These are phyloP conservation scores for Dictyostelium discoideum DNA, from an alignment of 78 protist genomes.

Conservation along the genomic window dicty_2.7 NC_007088.5:6919501-6920000, in stretches of 20 bases:
- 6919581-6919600: neutral
- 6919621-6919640: neutral
- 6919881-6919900: conserved; percentile 36
- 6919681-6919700: neutral
- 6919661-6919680: neutral
- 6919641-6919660: neutral
- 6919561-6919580: neutral
- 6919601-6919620: neutral
- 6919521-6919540: neutral
- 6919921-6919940: neutral
- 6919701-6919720: neutral
- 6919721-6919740: neutral
- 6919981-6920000: conserved; percentile 5
- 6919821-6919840: conserved; percentile 15
- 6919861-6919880: conserved; percentile 21
- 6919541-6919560: neutral
- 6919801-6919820: conserved; percentile 2
- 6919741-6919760: neutral
- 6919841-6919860: conserved; percentile 1
- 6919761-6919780: neutral
- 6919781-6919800: neutral
- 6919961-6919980: conserved; percentile 23
- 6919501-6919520: neutral
- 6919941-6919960: neutral
- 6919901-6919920: conserved; percentile 9